Conservation (phyloP, 129 eudicot species). For the Chrysanthemum makinoi region DNA sequence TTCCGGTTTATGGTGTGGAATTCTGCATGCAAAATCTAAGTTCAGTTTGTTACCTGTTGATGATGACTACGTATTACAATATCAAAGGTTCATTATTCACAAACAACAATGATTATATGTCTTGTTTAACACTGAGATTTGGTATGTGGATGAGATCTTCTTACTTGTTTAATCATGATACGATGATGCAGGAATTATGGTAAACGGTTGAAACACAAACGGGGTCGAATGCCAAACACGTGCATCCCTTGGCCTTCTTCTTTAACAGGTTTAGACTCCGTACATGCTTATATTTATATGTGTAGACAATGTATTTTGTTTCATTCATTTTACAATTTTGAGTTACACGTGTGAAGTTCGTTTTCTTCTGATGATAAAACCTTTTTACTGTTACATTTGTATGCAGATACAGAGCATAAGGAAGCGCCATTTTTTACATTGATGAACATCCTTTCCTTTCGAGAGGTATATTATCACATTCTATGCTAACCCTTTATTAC, state of each 20-base stretch:
- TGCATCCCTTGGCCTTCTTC: constrained; percentile 79
- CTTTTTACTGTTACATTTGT: not conserved
- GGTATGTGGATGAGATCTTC: constrained; percentile 1
- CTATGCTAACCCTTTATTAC: no score
- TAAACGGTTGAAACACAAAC: constrained; percentile 50
- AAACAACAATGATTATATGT: not conserved
- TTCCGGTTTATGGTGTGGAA: constrained; percentile 67
- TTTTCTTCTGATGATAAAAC: not conserved
- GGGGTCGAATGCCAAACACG: constrained; percentile 58
- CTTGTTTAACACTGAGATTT: not conserved
- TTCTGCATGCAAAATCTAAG: constrained; percentile 52
- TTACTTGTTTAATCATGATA: not conserved
- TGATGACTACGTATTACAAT: constrained; percentile 39
- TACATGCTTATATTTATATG: not conserved
- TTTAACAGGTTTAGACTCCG: constrained; percentile 54
- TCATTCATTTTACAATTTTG: not conserved
- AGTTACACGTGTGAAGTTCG: not conserved
- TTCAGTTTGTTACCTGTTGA: constrained; percentile 59
- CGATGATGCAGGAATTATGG: constrained; percentile 42
- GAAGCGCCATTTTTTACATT: constrained; percentile 64
- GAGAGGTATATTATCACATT: constrained; percentile 46
- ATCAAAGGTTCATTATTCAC: constrained; percentile 50
- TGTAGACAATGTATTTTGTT: not conserved
- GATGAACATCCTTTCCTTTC: constrained; percentile 58
- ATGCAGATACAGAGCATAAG: constrained; percentile 54